Base-by-base conservation (phyloP, 306 rosid species). In the Crotalaria pallida region DNA sequence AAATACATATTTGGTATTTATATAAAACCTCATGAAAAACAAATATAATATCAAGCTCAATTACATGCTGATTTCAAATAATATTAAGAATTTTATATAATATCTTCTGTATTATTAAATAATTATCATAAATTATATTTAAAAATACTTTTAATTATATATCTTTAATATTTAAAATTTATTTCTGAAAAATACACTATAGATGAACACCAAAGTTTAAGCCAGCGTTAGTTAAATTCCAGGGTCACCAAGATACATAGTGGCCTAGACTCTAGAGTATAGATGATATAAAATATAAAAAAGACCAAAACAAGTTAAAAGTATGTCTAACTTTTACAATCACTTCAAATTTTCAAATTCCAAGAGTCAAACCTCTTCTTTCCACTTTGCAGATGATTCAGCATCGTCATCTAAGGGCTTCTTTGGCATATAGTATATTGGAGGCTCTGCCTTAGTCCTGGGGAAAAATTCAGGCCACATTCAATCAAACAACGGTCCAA, bases 391-490 rank as follows among this genome's bases (percentile, higher is more conserved):
- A 65, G 69, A 27, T 13, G 75, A 79, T 15, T 33, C 57, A 29
- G 80, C 77, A 61, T 87, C 89, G 27, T 86, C 92, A 10, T 91
- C 95, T 78, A 87, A 68, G 55, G 96, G 95, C 79, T 87, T 94
- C 73, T 86, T 94, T n/a, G 97, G 96, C 76, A 91, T 70, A 83
- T 87, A 94, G 74, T 87, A 91, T 75, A 94, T 94, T 11, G 92
- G 88, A 77, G 99, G 99, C 69, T 91, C 97, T 38, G 99, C 71
- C 80, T 88, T 88, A 21, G 97, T 94, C 87, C 99, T 94, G 91
- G 59, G 47, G 19, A 7, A 81, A 84, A 38, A 77, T 26, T 52
- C 45, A 79, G 17, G 36, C 61, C 75, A 52, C 55, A 67, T 58
- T 67, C 71, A 72, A 41, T 63, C 31, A 83, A 77, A 45, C 29